Evolutionary conservation across 805 yeast species (phyloP).

Genomic region (Cyberlindnera sargentensis): DNA sequence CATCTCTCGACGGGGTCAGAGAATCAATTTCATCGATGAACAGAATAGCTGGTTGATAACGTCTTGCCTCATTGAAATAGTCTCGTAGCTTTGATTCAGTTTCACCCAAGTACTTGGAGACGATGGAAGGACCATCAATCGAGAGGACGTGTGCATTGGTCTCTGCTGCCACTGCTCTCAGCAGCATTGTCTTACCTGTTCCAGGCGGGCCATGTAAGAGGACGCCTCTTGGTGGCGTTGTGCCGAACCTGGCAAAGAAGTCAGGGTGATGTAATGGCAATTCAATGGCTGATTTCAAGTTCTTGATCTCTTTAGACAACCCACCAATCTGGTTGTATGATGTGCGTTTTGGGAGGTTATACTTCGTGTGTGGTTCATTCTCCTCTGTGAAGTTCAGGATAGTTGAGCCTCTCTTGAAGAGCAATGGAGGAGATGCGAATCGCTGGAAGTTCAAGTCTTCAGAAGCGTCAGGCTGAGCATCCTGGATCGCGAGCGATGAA

Average conservation of each 20-base stretch:
- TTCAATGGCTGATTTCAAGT: constrained; percentile 60
- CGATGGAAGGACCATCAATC: constrained; percentile 86
- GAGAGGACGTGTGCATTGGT: constrained; percentile 76
- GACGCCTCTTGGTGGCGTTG: constrained; percentile 91
- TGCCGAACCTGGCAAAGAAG: constrained; percentile 76
- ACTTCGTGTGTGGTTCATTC: constrained; percentile 30
- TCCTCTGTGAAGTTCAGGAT: constrained; percentile 19
- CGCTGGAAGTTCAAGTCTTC: constrained; percentile 9
- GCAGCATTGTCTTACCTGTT: constrained; percentile 88
- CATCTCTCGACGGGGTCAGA: constrained; percentile 74
- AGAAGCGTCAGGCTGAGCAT: constrained; percentile 9
- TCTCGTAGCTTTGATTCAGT: constrained; percentile 82
- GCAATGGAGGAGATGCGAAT: constrained; percentile 39
- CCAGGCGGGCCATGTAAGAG: constrained; percentile 95
- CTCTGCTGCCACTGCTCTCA: constrained; percentile 75
- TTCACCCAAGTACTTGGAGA: constrained; percentile 90
- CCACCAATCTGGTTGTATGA: constrained; percentile 72
- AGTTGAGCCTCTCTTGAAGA: constrained; percentile 34
- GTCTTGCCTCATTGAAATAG: constrained; percentile 76
- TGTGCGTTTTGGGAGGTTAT: constrained; percentile 35
- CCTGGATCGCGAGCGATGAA: constrained; percentile 28
- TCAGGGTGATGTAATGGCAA: constrained; percentile 76
- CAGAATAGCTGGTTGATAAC: constrained; percentile 81
- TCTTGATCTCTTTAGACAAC: constrained; percentile 50
- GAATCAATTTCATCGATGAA: constrained; percentile 94